These are phyloP conservation scores for Leccinum pallidistipes DNA, from an alignment of 1,284 basidiomycete genomes.

Conservation along the genomic window DNA sequence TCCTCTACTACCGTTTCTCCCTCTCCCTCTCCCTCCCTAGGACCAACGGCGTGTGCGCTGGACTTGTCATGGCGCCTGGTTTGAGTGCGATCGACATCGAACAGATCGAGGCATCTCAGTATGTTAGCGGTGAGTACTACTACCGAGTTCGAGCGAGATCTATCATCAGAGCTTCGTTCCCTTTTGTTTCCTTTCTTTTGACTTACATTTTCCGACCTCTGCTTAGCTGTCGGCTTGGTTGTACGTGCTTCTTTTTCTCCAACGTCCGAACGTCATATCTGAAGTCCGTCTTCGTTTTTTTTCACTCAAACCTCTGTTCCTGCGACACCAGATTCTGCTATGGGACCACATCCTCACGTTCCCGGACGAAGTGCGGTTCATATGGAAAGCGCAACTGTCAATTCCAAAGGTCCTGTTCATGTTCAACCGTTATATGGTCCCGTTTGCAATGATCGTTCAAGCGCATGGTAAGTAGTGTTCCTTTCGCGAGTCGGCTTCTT, in stretches of 20 bases:
- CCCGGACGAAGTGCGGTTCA: constrained; percentile 43
- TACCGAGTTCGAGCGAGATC: background rate
- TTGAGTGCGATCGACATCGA: background rate
- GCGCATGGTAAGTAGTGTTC: constrained; percentile 40
- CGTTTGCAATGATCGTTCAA: constrained; percentile 21
- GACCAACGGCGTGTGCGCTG: background rate
- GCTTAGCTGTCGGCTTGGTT: constrained; percentile 25
- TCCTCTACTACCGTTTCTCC: background rate
- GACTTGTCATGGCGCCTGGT: constrained; percentile 14
- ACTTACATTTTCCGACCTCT: background rate
- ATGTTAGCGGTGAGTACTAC: constrained; percentile 27
- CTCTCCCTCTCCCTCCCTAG: background rate
- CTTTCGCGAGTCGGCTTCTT: background rate
- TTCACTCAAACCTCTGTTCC: background rate
- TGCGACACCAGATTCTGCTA: constrained; percentile 39
- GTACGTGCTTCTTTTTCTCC: constrained; percentile 13
- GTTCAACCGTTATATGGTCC: constrained; percentile 48
- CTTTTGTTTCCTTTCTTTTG: background rate
- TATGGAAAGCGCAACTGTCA: constrained; percentile 46
- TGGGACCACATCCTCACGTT: constrained; percentile 51
- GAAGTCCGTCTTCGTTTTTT: background rate
- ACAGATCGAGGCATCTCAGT: constrained; percentile 21
- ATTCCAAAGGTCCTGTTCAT: constrained; percentile 47
- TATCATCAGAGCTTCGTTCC: background rate
- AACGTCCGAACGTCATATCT: background rate